Evolutionary conservation across 2,329 filamentous ascomycete species (phyloP), one percentile per base, ranked within the genome.

Genomic region (Aspergillus aculeatus): DNA sequence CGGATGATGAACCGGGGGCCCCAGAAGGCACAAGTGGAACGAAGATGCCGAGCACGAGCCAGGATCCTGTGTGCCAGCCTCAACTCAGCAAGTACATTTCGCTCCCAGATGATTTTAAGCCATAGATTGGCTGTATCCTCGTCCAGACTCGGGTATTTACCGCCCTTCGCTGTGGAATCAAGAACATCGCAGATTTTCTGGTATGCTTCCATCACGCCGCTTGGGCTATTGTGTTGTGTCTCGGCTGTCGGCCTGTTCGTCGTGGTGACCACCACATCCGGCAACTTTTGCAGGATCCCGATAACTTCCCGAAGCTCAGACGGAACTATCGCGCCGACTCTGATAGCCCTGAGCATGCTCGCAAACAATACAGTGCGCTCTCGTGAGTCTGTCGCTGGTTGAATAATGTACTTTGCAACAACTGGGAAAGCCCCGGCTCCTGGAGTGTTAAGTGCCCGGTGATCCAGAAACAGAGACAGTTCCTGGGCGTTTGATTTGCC

Each of bases 151-250:
- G 60, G 63, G 32, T 75, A 68, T 14, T 63, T 65, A 31, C 76
- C 68, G 21, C 78, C 69, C 52, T 68, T 69, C 54, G 74, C 78
- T 14, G 62, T 35, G 10, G 32, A 62, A 32, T 70, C 69, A 58
- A 79, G 69, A 5, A 75, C 74, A 59, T 69, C 65, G 75, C 76
- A 79, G 61, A 79, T 69, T 2, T 63, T 58, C 31, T 68, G 61
- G 47, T 73, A 73, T 47, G 69, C 61, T 64, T 11, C 55, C 55
- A 35, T 69, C 57, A 54, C 58, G 58, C 4, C 54, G 51, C 24
- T 53, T 54, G 38, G 69, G 32, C 1, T 62, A 64, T 32, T 62
- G 16, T 5, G 16, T 12, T n/a, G 38, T n/a, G 12, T 44, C 16
- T 44, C 16, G 16, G n/a, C 38, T 16, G 16, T 44, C 5, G 14